These are phyloP conservation scores for Penicillium daleae DNA, from an alignment of 495 filamentous ascomycete genomes.

Conservation along the genomic window DNA sequence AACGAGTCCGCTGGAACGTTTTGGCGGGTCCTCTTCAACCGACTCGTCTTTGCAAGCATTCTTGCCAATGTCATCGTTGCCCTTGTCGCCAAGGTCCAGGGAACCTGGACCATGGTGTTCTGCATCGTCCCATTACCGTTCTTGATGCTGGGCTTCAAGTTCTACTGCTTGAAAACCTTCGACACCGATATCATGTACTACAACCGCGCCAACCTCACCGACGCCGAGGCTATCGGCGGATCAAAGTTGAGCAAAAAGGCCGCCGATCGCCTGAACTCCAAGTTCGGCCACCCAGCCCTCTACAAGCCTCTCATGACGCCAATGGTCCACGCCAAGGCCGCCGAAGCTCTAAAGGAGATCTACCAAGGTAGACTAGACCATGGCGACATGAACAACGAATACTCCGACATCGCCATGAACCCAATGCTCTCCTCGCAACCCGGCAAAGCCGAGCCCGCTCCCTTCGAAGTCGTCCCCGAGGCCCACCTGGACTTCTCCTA, in stretches of 20 bases:
- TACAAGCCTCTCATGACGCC: slow-evolving; percentile 88
- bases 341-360: slow-evolving; percentile 76
- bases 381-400: slow-evolving; percentile 64
- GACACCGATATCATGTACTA: slow-evolving; percentile 79
- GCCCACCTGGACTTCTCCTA: slow-evolving; percentile 90
- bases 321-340: slow-evolving; percentile 92
- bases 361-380: slow-evolving; percentile 78
- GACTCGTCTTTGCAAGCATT: slow-evolving; percentile 80
- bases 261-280: slow-evolving; percentile 72
- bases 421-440: slow-evolving; percentile 75
- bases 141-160: slow-evolving; percentile 82
- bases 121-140: slow-evolving; percentile 77
- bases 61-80: slow-evolving; percentile 80
- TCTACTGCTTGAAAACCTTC: slow-evolving; percentile 76
- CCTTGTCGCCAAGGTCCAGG: slow-evolving; percentile 66
- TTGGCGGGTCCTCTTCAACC: slow-evolving; percentile 91
- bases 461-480: slow-evolving; percentile 90
- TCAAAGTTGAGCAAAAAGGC: slow-evolving; percentile 53
- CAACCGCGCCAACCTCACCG: slow-evolving; percentile 61
- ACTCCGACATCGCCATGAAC: slow-evolving; percentile 77
- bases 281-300: slow-evolving; percentile 90
- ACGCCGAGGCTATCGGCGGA: slow-evolving; percentile 58
- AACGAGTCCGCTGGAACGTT: slow-evolving; percentile 93
- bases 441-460: slow-evolving; percentile 61
- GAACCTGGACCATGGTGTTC: slow-evolving; percentile 61